A percentile compares a stretch with the other conserved stretches of the same genome.
Conservation (phyloP, 768 basidiomycete genomes). For the Megacollybia marginata region DNA sequence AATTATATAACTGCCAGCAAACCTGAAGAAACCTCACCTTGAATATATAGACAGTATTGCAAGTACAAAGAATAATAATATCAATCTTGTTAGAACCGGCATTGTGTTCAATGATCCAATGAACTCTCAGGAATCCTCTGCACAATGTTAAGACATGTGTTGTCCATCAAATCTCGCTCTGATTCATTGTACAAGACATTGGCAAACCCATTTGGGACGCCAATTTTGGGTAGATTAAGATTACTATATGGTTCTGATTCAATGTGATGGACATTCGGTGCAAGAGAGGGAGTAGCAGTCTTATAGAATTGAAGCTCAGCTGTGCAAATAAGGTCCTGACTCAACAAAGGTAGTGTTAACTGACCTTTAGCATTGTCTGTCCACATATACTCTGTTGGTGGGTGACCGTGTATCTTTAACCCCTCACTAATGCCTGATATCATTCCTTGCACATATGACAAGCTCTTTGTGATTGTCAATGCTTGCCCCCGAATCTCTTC, state of each 20-base stretch:
- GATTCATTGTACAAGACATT: not conserved
- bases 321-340: not conserved
- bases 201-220: not conserved
- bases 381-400: slow-evolving; percentile 5
- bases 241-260: slow-evolving; percentile 5
- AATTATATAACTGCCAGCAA: not conserved
- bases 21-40: not conserved
- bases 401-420: slow-evolving; percentile 4
- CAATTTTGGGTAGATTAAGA: slow-evolving; percentile 3
- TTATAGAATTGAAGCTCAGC: slow-evolving; percentile 11
- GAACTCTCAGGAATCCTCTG: not conserved
- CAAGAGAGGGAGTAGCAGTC: slow-evolving; percentile 3
- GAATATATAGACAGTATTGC: not conserved
- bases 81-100: not conserved
- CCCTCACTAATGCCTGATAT: slow-evolving; percentile 5
- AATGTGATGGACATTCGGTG: slow-evolving; percentile 7
- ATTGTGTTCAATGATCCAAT: not conserved
- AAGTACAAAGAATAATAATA: not conserved
- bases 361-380: slow-evolving; percentile 10
- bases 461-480: slow-evolving; percentile 7
- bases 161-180: not conserved
- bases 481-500: slow-evolving; percentile 9
- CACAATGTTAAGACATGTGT: not conserved
- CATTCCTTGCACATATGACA: slow-evolving; percentile 5
- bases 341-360: not conserved